Conservation (phyloP, 345 rosid genomes). For the Euphorbia lathyris region DNA sequence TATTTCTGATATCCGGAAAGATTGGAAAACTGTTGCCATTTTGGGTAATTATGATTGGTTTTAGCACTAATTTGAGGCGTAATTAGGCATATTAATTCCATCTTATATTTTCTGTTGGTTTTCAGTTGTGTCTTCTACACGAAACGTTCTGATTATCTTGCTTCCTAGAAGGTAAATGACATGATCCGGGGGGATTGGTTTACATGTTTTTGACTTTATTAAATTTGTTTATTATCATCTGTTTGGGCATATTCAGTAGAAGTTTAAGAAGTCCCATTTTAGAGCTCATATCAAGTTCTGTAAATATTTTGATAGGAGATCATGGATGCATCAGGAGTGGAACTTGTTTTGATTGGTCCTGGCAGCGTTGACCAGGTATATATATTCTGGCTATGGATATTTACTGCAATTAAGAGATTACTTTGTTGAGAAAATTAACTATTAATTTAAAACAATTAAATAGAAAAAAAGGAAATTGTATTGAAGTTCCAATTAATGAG, state of each 20-base stretch:
- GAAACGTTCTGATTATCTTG: constrained; percentile 84
- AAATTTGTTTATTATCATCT: no score
- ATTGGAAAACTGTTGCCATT: constrained; percentile 80
- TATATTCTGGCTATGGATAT: neutral
- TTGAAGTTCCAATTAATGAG: no score
- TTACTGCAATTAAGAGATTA: neutral
- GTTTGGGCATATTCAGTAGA: no score
- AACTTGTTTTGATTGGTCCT: no score
- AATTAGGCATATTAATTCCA: neutral
- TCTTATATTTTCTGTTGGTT: constrained; percentile 7
- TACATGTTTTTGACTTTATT: neutral
- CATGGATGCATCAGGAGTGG: no score
- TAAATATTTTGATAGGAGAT: no score
- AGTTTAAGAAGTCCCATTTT: no score
- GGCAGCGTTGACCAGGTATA: constrained; percentile 73
- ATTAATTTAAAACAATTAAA: no score
- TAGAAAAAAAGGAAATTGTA: no score
- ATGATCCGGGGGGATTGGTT: neutral
- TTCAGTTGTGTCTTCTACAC: constrained; percentile 84
- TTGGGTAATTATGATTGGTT: constrained; percentile 45
- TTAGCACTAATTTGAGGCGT: neutral
- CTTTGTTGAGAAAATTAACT: no score
- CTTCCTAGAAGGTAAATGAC: constrained; percentile 61
- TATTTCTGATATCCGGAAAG: constrained; percentile 81
- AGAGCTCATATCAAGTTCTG: no score